Percentiles rank a stretch among this genome's conserved stretches.
These are phyloP conservation scores for Rhodotorula sp. DNA, from an alignment of 1,284 basidiomycete genomes.

Conservation along the genomic window DNA sequence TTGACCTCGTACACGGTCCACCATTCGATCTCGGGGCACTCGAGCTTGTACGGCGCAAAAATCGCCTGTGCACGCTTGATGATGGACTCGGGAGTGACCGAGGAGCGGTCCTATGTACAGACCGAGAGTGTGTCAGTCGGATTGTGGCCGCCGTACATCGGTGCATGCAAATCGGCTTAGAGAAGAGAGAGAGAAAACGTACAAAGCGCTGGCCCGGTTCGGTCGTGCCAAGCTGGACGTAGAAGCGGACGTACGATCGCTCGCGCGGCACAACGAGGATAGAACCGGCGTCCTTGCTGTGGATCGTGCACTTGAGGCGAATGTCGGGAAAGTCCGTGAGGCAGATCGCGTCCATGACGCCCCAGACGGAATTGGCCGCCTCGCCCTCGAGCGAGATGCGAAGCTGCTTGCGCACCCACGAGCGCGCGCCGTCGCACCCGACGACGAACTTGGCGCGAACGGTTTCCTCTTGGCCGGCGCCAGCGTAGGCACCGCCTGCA, in stretches of 20 bases:
- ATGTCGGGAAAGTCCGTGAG: constrained; percentile 37
- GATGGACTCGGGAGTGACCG: constrained; percentile 62
- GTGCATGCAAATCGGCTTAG: background rate
- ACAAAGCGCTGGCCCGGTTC: constrained; percentile 24
- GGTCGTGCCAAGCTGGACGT: constrained; percentile 36
- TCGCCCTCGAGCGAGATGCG: constrained; percentile 49
- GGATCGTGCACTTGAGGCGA: constrained; percentile 48
- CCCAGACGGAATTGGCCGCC: constrained; percentile 50
- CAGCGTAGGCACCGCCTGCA: constrained; percentile 11
- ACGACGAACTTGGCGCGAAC: constrained; percentile 51
- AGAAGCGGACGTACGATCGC: constrained; percentile 44
- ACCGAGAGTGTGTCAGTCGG: background rate
- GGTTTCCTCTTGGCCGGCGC: constrained; percentile 34
- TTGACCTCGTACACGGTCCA: constrained; percentile 55
- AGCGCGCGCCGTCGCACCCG: constrained; percentile 51
- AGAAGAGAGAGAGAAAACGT: background rate
- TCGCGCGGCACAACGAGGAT: constrained; percentile 50
- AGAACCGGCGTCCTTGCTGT: constrained; percentile 45
- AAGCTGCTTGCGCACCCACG: constrained; percentile 46
- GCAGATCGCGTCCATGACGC: constrained; percentile 47
- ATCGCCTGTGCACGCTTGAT: constrained; percentile 65
- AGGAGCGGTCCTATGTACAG: constrained; percentile 56
- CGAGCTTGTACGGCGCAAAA: constrained; percentile 66
- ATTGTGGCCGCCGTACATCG: background rate
- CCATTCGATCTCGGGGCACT: constrained; percentile 60